These are phyloP conservation scores for Sarocladium strictum DNA, from an alignment of 2,329 filamentous ascomycete genomes.

Conservation along the genomic window DNA sequence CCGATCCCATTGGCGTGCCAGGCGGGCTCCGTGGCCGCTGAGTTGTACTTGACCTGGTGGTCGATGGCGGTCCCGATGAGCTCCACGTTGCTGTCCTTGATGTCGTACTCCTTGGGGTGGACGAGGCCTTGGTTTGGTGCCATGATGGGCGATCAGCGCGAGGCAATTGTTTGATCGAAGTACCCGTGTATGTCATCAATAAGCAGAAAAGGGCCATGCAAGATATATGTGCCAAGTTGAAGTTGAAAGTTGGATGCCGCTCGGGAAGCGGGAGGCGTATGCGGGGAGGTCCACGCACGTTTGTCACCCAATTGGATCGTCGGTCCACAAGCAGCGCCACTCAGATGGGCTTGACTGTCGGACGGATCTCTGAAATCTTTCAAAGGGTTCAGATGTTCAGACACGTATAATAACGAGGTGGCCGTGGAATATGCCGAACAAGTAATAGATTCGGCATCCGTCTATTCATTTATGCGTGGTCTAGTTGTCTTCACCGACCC, in stretches of 20 bases:
- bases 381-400: too few species aligned
- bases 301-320: background rate
- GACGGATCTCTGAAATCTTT: too few species aligned
- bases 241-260: background rate
- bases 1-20: constrained; percentile 58
- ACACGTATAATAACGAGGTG: too few species aligned
- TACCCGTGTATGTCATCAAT: too few species aligned
- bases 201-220: too few species aligned
- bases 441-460: too few species aligned
- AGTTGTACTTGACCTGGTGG: constrained; percentile 62
- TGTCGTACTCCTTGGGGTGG: constrained; percentile 58
- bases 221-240: background rate
- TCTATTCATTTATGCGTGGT: background rate
- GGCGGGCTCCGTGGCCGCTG: constrained; percentile 58
- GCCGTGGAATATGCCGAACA: too few species aligned
- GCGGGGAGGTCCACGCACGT: constrained; percentile 1
- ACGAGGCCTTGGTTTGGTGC: constrained; percentile 56
- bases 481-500: constrained; percentile 20
- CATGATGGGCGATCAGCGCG: constrained; percentile 33
- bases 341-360: too few species aligned
- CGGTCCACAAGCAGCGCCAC: background rate
- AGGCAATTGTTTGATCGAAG: background rate
- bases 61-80: constrained; percentile 59
- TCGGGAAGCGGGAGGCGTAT: background rate
- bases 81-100: constrained; percentile 63